phyloP scores from a whole-genome alignment of 2,329 filamentous ascomycete species.

The Hyphodiscus sp. region DNA sequence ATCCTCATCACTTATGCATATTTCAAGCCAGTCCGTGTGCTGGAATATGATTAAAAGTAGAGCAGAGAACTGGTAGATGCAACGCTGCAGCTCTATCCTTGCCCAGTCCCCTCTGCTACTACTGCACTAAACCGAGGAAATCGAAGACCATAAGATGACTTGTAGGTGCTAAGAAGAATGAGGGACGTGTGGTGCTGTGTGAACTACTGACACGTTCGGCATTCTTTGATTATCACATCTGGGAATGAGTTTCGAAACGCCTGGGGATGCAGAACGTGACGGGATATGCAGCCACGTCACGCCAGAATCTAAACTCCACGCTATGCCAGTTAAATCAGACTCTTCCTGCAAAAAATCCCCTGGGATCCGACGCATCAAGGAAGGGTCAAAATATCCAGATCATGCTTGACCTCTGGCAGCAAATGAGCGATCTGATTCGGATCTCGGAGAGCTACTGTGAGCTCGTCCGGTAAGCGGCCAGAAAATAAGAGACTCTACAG shows the following conservation, averaged over 20 bases:
- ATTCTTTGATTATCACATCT: too few relatives aligned
- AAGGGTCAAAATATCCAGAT: slow-evolving; percentile 43
- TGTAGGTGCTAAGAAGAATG: too few relatives aligned
- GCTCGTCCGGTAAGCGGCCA: slow-evolving; percentile 58
- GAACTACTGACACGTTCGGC: not conserved
- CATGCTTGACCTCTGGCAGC: slow-evolving; percentile 64
- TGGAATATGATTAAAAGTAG: too few relatives aligned
- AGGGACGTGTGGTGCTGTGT: not conserved
- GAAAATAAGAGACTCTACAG: slow-evolving; percentile 42
- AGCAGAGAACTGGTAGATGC: too few relatives aligned
- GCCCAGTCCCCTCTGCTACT: too few relatives aligned
- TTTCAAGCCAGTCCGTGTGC: too few relatives aligned
- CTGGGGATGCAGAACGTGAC: not conserved
- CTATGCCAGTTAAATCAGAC: slow-evolving; percentile 9
- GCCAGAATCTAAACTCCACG: slow-evolving; percentile 11
- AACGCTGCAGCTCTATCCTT: too few relatives aligned
- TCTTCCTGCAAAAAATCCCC: not conserved
- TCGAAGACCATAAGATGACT: too few relatives aligned
- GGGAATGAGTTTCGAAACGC: too few relatives aligned
- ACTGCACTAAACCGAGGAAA: too few relatives aligned
- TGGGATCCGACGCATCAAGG: slow-evolving; percentile 7
- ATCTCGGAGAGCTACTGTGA: slow-evolving; percentile 71
- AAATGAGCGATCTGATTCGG: slow-evolving; percentile 67
- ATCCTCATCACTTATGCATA: too few relatives aligned
- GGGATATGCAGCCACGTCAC: not conserved